phyloP scores from a whole-genome alignment of 176 grass and related monocot genomes.

The Puccinellia tenuiflora region DNA sequence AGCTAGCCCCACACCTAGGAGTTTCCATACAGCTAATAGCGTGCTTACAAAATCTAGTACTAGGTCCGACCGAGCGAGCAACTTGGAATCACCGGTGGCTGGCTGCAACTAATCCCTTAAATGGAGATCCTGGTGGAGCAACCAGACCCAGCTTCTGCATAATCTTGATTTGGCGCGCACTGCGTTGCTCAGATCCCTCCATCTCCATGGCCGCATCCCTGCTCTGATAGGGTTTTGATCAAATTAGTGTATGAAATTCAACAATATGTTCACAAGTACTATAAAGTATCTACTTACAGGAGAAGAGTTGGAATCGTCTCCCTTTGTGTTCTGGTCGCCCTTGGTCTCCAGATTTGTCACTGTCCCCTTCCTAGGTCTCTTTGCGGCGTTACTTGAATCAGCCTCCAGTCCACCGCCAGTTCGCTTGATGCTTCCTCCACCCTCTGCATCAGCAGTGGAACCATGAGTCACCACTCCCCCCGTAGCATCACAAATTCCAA shows the following conservation, averaged over 20 bases:
- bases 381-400: not conserved
- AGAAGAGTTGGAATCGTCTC: not conserved
- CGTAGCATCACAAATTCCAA: slow-evolving; percentile 21
- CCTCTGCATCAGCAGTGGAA: slow-evolving; percentile 1
- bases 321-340: not conserved
- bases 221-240: slow-evolving; percentile 38
- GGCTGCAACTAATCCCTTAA: slow-evolving; percentile 14
- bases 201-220: slow-evolving; percentile 19
- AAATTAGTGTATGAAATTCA: slow-evolving; percentile 26
- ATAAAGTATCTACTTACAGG: slow-evolving; percentile 26
- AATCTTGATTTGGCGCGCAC: slow-evolving; percentile 48
- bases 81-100: not conserved
- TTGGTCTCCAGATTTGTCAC: not conserved
- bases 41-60: not conserved
- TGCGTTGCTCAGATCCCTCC: slow-evolving; percentile 37
- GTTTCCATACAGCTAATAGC: not conserved
- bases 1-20: not conserved
- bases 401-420: slow-evolving; percentile 1
- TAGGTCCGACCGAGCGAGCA: not conserved
- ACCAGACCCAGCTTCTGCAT: slow-evolving; percentile 82
- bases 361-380: not conserved
- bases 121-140: slow-evolving; percentile 82
- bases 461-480: not conserved
- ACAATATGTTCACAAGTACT: not conserved
- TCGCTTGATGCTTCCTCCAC: slow-evolving; percentile 21